Percentiles rank a stretch among this genome's conserved stretches.
Conservation (phyloP, 768 basidiomycete genomes). For the Strobilomyces echinocephalus region DNA sequence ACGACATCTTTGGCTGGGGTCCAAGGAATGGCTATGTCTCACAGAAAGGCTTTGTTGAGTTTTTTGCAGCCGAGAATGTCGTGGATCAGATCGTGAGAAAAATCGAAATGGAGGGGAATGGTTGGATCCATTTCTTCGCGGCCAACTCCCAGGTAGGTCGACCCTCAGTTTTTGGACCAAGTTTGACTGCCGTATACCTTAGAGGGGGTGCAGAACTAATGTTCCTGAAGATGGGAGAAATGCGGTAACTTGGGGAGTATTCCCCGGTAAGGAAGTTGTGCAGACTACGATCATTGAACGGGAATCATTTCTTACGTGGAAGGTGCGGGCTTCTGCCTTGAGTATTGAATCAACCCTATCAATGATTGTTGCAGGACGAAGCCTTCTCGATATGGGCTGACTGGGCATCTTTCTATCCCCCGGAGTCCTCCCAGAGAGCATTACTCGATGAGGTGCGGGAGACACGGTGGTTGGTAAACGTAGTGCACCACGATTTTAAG, state of each 20-base stretch:
- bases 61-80: constrained; percentile 69
- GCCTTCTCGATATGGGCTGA: constrained; percentile 95
- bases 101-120: constrained; percentile 48
- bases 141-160: constrained; percentile 63
- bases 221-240: constrained; percentile 76
- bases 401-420: constrained; percentile 86
- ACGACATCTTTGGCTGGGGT: constrained; percentile 88
- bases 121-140: constrained; percentile 83
- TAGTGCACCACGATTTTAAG: constrained; percentile 93
- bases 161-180: background rate
- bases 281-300: constrained; percentile 96
- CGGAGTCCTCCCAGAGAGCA: constrained; percentile 63
- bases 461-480: constrained; percentile 83
- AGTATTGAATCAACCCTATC: background rate
- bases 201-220: constrained; percentile 82
- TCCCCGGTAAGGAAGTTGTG: constrained; percentile 92
- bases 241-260: constrained; percentile 98
- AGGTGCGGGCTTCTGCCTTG: constrained; percentile 48
- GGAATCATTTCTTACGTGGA: constrained; percentile 95
- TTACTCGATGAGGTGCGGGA: constrained; percentile 70
- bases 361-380: constrained; percentile 61
- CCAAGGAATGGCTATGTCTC: constrained; percentile 91
- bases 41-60: constrained; percentile 97
- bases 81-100: constrained; percentile 56
- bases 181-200: background rate